Evolutionary conservation across 2,329 filamentous ascomycete genomes (phyloP), one percentile per base, ranked within the genome.

Genomic region (Verticillium nubilum): DNA sequence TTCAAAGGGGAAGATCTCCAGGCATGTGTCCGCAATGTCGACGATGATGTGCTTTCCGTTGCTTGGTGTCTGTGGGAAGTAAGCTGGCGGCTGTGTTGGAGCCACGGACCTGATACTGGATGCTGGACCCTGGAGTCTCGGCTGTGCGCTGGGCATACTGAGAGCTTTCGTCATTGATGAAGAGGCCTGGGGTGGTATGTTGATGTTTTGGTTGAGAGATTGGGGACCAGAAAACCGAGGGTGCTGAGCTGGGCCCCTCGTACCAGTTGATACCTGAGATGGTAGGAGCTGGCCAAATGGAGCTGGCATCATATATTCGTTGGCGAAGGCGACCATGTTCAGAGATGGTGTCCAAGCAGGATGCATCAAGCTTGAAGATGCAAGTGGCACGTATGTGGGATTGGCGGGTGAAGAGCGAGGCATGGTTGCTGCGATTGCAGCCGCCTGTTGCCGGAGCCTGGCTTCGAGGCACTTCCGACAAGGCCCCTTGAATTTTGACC

Each of bases 11-110:
- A 81, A 80, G 3, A 68, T 68, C 55, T 74, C 72, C 64, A 79
- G 74, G 52, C 77, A 76, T 0, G 79, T 80, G 65, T 81, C 76
- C 4, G 78, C 78, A 25, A 82, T 75, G 65, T 82, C 79, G 26
- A 80, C 75, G 37, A 80, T 76, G 26, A 80, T 73, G 37, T 70
- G 73, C 59, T 74, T 76, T 27, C 70, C 71, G 50, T 71, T 69
- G 31, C 63, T 59, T 12, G 68, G 66, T 9, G 65, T 66, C 37
- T 66, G 71, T 55, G 61, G 59, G 17, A 61, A 58, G 52, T 61
- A 64, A 4, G 61, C 55, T 17, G 59, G 26, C 10, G 58, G 54
- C 1, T 17, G 28, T 42, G 37, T 26, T 23, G 57, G 9, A 42
- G 47, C 3, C 19, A 25, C 25, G 10, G 47, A 2, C 25, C 12